phyloP scores from a whole-genome alignment of 2,329 filamentous ascomycete species.

The Aspergillus pseudoglaucus region DNA sequence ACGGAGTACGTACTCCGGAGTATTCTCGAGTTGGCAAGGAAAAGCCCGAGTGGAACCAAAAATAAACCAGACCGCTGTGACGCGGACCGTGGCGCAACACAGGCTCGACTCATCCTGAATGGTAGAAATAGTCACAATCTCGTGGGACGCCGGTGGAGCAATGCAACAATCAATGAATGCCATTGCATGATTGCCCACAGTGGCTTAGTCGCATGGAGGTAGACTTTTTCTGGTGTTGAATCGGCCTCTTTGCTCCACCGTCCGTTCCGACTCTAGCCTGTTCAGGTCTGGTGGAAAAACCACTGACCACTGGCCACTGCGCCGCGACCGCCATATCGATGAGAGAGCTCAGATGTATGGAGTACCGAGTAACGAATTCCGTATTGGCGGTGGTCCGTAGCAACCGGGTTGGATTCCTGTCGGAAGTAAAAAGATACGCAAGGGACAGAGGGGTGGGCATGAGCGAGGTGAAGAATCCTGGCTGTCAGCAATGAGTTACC shows the following conservation, averaged over 20 bases:
- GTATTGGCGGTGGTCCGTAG: neutral
- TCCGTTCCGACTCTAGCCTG: neutral
- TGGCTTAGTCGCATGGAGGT: neutral
- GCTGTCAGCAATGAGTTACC: too few species aligned
- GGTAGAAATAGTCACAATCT: neutral
- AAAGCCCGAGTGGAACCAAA: neutral
- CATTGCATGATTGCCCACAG: neutral
- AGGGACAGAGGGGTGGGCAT: too few species aligned
- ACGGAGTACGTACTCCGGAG: too few species aligned
- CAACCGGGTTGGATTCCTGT: neutral
- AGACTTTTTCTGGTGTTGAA: neutral
- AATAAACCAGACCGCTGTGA: neutral
- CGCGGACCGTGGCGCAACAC: neutral
- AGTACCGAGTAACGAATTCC: neutral
- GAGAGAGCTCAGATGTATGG: neutral
- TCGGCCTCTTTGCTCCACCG: neutral
- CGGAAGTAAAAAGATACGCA: too few species aligned
- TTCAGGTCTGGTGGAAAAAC: neutral
- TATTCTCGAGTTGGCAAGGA: neutral
- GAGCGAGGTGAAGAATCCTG: too few species aligned
- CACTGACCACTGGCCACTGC: neutral
- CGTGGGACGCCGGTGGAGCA: neutral
- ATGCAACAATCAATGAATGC: neutral
- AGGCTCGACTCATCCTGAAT: neutral
- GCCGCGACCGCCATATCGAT: neutral